Conservation (phyloP, 2,329 filamentous ascomycete species). For the Colletotrichum destructivum region DNA sequence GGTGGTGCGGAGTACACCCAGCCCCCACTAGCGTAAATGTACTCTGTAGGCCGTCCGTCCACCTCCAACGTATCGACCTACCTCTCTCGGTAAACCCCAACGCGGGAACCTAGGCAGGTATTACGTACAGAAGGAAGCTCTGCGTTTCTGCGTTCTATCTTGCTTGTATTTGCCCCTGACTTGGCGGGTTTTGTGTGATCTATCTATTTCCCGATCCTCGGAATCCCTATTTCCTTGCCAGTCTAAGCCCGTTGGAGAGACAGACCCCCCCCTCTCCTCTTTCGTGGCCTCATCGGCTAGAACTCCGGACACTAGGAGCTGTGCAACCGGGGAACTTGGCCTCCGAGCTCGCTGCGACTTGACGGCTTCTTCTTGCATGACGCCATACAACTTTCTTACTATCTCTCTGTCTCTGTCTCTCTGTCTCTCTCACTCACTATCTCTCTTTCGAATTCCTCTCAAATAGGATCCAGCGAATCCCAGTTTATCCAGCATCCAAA, state of each 20-base stretch:
- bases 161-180: background rate
- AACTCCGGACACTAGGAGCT: conserved; percentile 1
- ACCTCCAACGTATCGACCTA: conserved; percentile 34
- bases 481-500: too few species aligned
- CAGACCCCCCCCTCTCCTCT: too few species aligned
- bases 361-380: background rate
- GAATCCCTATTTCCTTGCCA: background rate
- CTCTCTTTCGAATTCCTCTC: background rate
- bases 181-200: too few species aligned
- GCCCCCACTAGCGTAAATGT: conserved; percentile 22
- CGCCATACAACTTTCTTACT: background rate
- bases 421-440: too few species aligned
- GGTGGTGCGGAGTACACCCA: conserved; percentile 23
- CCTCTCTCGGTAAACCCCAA: conserved; percentile 26
- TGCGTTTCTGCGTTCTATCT: background rate
- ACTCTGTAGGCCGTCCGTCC: conserved; percentile 4
- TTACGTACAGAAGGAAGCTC: conserved; percentile 30
- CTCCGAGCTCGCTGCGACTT: conserved; percentile 20
- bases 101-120: conserved; percentile 11
- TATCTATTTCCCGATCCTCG: background rate
- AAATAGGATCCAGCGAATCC: background rate
- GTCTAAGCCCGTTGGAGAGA: too few species aligned
- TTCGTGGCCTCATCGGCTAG: background rate
- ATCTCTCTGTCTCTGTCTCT: too few species aligned
- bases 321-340: background rate